Base-by-base conservation (phyloP, 495 filamentous ascomycete genomes). In the Polyplosphaeria fusca region DNA sequence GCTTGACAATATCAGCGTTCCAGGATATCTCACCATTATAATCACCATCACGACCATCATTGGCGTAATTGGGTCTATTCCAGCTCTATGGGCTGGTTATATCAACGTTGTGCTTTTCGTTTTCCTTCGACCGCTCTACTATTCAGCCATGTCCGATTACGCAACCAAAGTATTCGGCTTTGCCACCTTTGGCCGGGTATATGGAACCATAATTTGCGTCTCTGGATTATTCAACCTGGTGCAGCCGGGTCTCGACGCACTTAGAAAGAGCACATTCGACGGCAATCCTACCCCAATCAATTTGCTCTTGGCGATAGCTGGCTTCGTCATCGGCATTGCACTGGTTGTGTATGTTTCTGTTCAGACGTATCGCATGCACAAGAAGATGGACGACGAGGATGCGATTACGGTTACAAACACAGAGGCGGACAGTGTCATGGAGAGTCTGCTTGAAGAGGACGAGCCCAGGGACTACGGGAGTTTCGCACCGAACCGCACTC, bases 151-250 rank as follows among this genome's bases (percentile, higher is more conserved):
- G 46, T 83, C 79, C 2, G 92, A 97, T 72, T 96, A 94, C 67
- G 76, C 83, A 30, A 88, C 89, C 24, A 96, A 96, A 70, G 92
- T 97, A 16, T 97, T 97, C 67, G 91, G 92, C 2, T 95, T 95
- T 71, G 82, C 82, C 49, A 95, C 90, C 0, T 96, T 96, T 60
- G 91, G 91, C 12, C 94, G 86, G 39, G 87, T 97, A 19, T 96
- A 96, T 66, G 92, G 92, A 11, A 77, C 89, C 13, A 84, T 95
- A 48, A 96, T 96, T 47, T 95, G 89, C 66, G 65, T 91, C 5
- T 83, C 90, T 1, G 92, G 92, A 1, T 62, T 97, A 14, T 76
- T 91, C 44, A 95, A 94, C 68, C 90, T 97, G 60, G 81, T 78
- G 20, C 91, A 96, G 74, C 82, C 83, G 7, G 90, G 79, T 0